Percentiles rank a stretch among this genome's conserved stretches.
Evolutionary conservation across 257 asterid species (phyloP).

Genomic region (Gentiana dahurica): DNA sequence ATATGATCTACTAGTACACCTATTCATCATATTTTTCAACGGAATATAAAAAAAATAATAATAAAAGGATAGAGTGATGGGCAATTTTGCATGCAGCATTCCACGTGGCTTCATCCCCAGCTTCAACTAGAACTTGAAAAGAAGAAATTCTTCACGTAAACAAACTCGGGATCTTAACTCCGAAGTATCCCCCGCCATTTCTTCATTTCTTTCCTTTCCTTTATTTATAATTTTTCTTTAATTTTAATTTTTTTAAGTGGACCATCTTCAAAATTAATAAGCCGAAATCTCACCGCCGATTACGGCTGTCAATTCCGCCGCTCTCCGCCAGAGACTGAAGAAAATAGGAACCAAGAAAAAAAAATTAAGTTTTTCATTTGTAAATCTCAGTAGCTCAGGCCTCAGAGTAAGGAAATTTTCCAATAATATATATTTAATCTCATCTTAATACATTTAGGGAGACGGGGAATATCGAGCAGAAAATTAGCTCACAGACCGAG

Average conservation of each 20-base stretch:
- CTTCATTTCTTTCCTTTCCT: not conserved
- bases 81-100: slow-evolving; percentile 9
- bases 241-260: too few relatives aligned
- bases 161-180: not conserved
- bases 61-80: too few relatives aligned
- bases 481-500: slow-evolving; percentile 2
- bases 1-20: too few relatives aligned
- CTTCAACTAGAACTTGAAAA: not conserved
- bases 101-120: slow-evolving; percentile 18
- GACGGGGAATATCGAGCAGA: slow-evolving; percentile 4
- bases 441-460: not conserved
- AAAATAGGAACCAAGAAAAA: not conserved
- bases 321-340: not conserved
- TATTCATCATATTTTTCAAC: too few relatives aligned
- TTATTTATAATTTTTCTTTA: too few relatives aligned
- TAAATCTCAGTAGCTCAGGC: not conserved
- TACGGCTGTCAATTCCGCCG: not conserved
- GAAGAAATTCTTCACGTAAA: too few relatives aligned
- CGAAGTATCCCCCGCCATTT: not conserved
- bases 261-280: too few relatives aligned
- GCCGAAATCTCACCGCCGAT: not conserved
- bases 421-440: too few relatives aligned
- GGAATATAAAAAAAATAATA: too few relatives aligned
- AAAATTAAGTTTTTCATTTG: not conserved
- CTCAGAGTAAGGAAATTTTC: not conserved